These are phyloP conservation scores for Basipetospora chlamydospora DNA, from an alignment of 2,329 filamentous ascomycete species.

Conservation along the genomic window DNA sequence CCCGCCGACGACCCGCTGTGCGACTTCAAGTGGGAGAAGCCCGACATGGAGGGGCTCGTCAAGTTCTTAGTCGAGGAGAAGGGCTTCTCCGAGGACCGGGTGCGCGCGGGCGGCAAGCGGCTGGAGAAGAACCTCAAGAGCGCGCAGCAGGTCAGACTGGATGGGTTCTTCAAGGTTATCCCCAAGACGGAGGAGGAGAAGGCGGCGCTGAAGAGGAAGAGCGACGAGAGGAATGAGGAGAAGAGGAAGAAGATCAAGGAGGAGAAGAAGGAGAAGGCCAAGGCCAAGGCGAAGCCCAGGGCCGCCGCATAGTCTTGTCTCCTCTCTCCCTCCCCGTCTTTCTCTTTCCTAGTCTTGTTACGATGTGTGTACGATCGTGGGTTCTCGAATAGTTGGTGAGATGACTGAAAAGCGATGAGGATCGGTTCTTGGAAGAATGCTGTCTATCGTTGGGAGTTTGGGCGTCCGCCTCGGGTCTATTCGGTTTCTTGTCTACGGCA, in stretches of 20 bases:
- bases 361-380: too few species aligned
- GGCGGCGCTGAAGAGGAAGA: constrained; percentile 75
- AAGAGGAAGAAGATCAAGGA: constrained; percentile 94
- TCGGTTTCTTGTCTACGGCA: too few species aligned
- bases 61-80: constrained; percentile 87
- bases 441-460: too few species aligned
- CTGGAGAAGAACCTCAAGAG: constrained; percentile 84
- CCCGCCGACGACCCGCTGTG: constrained; percentile 71
- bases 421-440: too few species aligned
- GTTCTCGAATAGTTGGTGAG: too few species aligned
- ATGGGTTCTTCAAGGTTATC: constrained; percentile 92
- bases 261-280: constrained; percentile 90
- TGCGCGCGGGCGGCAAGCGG: constrained; percentile 61
- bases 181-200: constrained; percentile 81
- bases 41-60: constrained; percentile 79
- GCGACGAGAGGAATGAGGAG: constrained; percentile 80
- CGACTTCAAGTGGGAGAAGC: constrained; percentile 96
- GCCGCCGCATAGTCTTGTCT: constrained; percentile 42
- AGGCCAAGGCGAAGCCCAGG: constrained; percentile 73
- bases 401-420: too few species aligned
- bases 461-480: too few species aligned
- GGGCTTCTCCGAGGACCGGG: constrained; percentile 91
- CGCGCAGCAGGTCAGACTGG: constrained; percentile 77
- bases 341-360: too few species aligned
- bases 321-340: too few species aligned